Conservation (phyloP, 208 protist species). For the Trypanosoma caninum region DNA sequence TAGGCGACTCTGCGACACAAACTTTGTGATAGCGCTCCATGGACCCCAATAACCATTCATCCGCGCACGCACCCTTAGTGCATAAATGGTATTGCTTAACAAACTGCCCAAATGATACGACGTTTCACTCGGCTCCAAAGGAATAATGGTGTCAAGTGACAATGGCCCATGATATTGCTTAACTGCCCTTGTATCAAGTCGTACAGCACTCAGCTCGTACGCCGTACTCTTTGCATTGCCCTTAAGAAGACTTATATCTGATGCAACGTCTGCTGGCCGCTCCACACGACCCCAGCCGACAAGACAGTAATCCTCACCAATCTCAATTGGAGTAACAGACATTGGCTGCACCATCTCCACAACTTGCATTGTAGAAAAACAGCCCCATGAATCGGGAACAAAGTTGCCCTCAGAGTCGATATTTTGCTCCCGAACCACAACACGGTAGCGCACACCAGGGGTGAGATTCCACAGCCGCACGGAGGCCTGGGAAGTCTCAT, state of each 20-base stretch:
- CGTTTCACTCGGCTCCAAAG: conserved; percentile 40
- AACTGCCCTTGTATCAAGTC: conserved; percentile 52
- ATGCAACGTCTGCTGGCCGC: conserved; percentile 13
- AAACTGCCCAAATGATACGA: conserved; percentile 64
- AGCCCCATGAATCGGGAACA: conserved; percentile 55
- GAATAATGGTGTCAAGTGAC: conserved; percentile 49
- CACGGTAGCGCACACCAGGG: conserved; percentile 77
- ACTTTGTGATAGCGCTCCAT: conserved; percentile 78
- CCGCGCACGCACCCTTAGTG: conserved; percentile 70
- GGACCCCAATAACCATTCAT: conserved; percentile 77
- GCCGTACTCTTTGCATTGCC: conserved; percentile 25
- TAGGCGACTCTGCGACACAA: conserved; percentile 80
- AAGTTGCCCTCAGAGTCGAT: conserved; percentile 52
- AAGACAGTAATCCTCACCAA: conserved; percentile 89
- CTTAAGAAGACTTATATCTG: conserved; percentile 21
- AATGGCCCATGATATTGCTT: conserved; percentile 52
- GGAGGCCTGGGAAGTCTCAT: conserved; percentile 87
- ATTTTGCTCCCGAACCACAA: conserved; percentile 82
- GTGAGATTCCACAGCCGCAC: conserved; percentile 77
- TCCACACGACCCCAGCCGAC: conserved; percentile 71
- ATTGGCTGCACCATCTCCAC: conserved; percentile 78
- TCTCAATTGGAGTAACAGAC: conserved; percentile 70
- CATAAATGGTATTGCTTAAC: conserved; percentile 83
- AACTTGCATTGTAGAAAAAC: conserved; percentile 41
- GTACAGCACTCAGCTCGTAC: conserved; percentile 73